Percentiles rank a stretch among this genome's conserved stretches.
phyloP scores from a whole-genome alignment of 208 protist genomes.

The Crithidia expoeki region DNA sequence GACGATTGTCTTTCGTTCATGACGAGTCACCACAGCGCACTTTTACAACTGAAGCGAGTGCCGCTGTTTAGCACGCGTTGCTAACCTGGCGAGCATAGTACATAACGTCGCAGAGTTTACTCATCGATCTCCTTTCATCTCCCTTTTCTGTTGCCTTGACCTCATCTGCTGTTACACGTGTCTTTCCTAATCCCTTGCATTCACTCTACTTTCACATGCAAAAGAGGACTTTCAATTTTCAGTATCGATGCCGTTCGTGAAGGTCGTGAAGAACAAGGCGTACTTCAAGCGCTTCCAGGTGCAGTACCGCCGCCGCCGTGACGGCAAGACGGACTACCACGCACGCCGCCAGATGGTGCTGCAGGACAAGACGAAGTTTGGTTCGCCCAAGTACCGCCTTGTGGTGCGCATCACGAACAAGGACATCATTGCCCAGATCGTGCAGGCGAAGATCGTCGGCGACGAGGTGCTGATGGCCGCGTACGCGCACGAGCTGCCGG shows the following conservation, averaged over 20 bases:
- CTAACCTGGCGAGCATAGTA: no score
- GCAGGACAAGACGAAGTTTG: constrained; percentile 99
- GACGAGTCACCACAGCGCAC: no score
- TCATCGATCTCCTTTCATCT: no score
- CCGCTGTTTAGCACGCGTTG: no score
- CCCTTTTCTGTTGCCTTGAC: constrained; percentile 18
- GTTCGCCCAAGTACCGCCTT: constrained; percentile 98
- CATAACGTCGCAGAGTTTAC: no score
- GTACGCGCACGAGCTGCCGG: constrained; percentile 97
- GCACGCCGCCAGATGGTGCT: constrained; percentile 95
- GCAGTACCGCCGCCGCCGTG: constrained; percentile 96
- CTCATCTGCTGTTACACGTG: neutral
- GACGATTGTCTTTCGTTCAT: no score
- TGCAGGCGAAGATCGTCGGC: constrained; percentile 95
- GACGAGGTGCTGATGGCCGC: constrained; percentile 95
- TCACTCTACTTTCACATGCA: no score
- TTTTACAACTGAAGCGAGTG: no score
- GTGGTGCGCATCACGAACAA: constrained; percentile 98
- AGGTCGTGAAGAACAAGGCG: constrained; percentile 93
- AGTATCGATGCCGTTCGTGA: constrained; percentile 83
- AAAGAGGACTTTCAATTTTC: neutral
- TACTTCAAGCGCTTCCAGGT: constrained; percentile 99
- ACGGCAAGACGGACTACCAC: constrained; percentile 99
- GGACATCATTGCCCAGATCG: constrained; percentile 97
- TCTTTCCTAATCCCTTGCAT: constrained; percentile 5